phyloP scores from a whole-genome alignment of 768 basidiomycete genomes.

The Tulasnella sp. region DNA sequence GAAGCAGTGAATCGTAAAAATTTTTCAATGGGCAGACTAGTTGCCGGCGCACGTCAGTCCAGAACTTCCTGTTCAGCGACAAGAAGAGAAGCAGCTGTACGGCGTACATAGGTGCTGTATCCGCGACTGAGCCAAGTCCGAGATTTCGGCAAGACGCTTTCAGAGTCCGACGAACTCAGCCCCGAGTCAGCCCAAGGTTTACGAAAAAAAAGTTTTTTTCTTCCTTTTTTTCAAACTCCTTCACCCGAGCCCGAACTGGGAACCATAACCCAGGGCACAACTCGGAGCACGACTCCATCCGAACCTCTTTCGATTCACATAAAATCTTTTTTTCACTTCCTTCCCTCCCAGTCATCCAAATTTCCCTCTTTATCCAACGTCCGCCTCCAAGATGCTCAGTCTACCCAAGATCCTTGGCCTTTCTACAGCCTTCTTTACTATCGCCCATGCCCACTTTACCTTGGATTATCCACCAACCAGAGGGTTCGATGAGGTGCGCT shows the following conservation, averaged over 20 bases:
- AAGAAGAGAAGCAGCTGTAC: too few species aligned
- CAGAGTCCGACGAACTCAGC: not conserved
- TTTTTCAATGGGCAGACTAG: too few species aligned
- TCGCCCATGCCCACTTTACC: conserved; percentile 68
- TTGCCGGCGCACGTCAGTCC: too few species aligned
- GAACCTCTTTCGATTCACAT: not conserved
- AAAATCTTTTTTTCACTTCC: not conserved
- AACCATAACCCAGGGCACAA: not conserved
- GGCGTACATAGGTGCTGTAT: too few species aligned
- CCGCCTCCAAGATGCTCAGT: conserved; percentile 9
- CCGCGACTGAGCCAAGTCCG: not conserved
- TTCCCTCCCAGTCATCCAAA: not conserved
- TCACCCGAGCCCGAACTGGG: not conserved
- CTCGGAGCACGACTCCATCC: not conserved
- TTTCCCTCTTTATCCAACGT: conserved; percentile 2
- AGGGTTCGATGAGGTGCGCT: conserved; percentile 53
- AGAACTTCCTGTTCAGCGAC: too few species aligned
- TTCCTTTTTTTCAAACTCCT: not conserved
- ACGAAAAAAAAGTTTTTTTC: conserved; percentile 7
- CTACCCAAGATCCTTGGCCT: not conserved
- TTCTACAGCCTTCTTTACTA: conserved; percentile 27
- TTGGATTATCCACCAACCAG: conserved; percentile 67
- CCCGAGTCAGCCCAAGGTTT: not conserved
- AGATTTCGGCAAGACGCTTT: not conserved
- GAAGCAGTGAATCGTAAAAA: not conserved